Base-by-base conservation (phyloP, 176 grass and related monocot genomes). In the Lolium perenne region DNA sequence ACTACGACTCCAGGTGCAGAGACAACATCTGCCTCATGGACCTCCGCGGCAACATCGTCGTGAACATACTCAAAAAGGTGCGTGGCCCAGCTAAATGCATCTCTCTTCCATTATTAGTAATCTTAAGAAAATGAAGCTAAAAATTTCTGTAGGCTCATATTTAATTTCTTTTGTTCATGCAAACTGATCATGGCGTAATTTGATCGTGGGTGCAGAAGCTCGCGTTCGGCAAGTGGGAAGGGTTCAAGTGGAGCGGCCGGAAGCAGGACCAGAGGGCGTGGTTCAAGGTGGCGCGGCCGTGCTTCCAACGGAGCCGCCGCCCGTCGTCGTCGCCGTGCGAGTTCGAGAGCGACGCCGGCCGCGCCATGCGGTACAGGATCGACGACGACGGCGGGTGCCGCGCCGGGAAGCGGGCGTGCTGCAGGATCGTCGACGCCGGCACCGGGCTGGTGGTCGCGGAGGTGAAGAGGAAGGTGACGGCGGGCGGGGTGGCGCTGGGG, bases 391-490 rank as follows among this genome's bases (percentile, higher is more conserved):
- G 22, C 17, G 40, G 69, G 35, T 10, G 13, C 38, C 22, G 68
- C 77, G 74, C 73, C 38, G 23, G 72, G 40, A 71, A 78, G 79
- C 81, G 12, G 29, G 84, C 40, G 22, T 91, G 60, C 82, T 94
- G 77, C 88, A 88, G 84, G 87, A 90, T 97, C 76, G 71, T 92
- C 38, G 85, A 88, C 65, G 57, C 76, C 21, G 71, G 79, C 35
- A 89, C 82, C 53, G 92, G 92, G 79, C 74, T 23, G 13, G 72
- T 86, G 20, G 87, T 94, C 21, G 92, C 92, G 15, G 91, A 91
- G 89, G 90, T 90, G 72, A 90, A 85, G 84, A 90, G 89, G 89
- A 96, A 96, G 87, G 68, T 82, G 76, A 90, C 91, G 74, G 86
- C 85, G 4, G 53, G 62, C 17, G 91, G 94, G 10, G 78, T 96